These are phyloP conservation scores for Panellus pusillus DNA, from an alignment of 768 basidiomycete genomes.

Conservation along the genomic window DNA sequence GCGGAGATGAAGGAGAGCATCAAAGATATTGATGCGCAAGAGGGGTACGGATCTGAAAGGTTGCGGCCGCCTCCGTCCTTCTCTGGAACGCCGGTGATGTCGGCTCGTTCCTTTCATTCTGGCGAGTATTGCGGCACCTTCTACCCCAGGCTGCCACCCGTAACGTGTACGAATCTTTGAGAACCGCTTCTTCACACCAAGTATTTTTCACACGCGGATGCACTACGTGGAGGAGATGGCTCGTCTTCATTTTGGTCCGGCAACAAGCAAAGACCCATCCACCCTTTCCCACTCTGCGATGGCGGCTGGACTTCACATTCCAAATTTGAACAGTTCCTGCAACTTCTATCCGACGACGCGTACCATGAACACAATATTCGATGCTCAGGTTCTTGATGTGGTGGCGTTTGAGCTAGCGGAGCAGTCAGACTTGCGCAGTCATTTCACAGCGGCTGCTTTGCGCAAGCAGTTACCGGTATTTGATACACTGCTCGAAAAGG, in stretches of 20 bases:
- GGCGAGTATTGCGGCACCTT: neutral
- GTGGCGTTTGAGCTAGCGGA: too few relatives aligned
- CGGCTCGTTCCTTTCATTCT: neutral
- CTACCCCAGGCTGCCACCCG: neutral
- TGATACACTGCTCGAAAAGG: too few relatives aligned
- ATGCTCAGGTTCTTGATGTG: too few relatives aligned
- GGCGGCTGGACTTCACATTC: neutral
- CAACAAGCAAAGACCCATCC: neutral
- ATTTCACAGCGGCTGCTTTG: too few relatives aligned
- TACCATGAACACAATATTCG: too few relatives aligned
- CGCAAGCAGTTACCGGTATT: too few relatives aligned
- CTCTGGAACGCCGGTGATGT: constrained; percentile 4
- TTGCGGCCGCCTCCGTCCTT: neutral
- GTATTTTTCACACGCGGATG: neutral
- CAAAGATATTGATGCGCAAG: neutral
- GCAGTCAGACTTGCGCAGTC: too few relatives aligned
- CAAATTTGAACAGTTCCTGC: too few relatives aligned
- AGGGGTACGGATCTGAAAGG: neutral
- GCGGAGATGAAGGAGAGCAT: constrained; percentile 1
- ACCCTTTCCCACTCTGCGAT: neutral
- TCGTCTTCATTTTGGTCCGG: neutral
- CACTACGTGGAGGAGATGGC: neutral
- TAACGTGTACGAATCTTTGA: neutral
- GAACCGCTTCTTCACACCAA: neutral
- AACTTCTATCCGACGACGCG: too few relatives aligned